These are phyloP conservation scores for Ormosia semicastrata DNA, from an alignment of 306 rosid genomes.

Conservation along the genomic window DNA sequence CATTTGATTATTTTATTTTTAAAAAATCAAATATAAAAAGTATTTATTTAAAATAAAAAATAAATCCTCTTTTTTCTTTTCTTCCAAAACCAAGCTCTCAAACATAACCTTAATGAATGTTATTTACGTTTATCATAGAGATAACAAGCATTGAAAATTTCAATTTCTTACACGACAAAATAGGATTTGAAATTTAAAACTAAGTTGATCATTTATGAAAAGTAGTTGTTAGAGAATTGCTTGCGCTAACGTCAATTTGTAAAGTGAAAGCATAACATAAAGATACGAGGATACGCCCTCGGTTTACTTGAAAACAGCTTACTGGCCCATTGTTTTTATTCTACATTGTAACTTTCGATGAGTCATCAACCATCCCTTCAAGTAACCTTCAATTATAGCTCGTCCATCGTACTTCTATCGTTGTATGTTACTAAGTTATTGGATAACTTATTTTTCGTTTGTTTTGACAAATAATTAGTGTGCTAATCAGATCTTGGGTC, in stretches of 20 bases:
- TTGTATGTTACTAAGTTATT: not conserved
- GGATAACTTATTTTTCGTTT: not conserved
- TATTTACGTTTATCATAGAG: not conserved
- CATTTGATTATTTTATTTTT: too few species aligned
- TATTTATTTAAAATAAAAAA: too few species aligned
- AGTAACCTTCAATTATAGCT: not conserved
- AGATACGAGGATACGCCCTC: not conserved
- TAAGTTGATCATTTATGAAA: not conserved
- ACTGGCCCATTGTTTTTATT: slow-evolving; percentile 32
- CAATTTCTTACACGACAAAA: not conserved
- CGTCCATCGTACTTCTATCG: not conserved
- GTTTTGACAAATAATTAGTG: not conserved
- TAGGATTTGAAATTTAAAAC: not conserved
- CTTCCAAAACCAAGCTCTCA: too few species aligned
- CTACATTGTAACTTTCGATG: not conserved
- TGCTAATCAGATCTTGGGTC: not conserved
- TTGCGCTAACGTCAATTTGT: not conserved
- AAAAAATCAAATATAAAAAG: too few species aligned
- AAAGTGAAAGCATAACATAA: not conserved
- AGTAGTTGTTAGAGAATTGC: not conserved
- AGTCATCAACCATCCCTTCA: not conserved
- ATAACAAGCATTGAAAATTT: not conserved
- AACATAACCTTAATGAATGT: not conserved
- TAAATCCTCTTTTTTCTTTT: too few species aligned
- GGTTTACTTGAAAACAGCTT: slow-evolving; percentile 28